Evolutionary conservation across 73 alveolate genomes (phyloP).

Genomic region (Tetrahymena malaccensis): DNA sequence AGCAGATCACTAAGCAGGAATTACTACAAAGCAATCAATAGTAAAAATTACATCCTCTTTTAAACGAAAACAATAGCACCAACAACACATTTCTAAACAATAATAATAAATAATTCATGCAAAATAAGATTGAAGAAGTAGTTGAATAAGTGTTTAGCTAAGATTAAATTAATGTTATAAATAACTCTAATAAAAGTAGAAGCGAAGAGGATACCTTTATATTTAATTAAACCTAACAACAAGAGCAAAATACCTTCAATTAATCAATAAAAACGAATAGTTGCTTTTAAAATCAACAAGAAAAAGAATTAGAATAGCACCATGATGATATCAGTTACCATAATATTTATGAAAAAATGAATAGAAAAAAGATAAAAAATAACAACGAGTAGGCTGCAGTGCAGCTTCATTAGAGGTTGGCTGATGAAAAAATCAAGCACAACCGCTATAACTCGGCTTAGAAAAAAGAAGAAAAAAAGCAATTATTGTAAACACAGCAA

Average conservation of each 20-base stretch:
- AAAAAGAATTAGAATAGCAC: neutral
- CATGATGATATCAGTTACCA: neutral
- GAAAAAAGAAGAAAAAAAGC: neutral
- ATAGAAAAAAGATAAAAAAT: neutral
- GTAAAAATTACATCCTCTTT: neutral
- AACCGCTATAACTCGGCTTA: neutral
- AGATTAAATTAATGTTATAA: neutral
- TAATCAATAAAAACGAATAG: neutral
- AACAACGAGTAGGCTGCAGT: neutral
- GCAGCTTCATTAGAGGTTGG: neutral
- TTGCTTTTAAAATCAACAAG: neutral
- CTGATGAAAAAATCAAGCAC: too few species aligned
- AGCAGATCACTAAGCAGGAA: neutral
- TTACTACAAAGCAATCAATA: too few species aligned
- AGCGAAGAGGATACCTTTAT: neutral
- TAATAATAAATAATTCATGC: neutral
- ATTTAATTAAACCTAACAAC: neutral
- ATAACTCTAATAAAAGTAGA: neutral
- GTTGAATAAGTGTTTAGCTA: neutral
- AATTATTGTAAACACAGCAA: neutral
- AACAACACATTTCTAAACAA: neutral
- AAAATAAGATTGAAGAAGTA: neutral
- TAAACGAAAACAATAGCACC: too few species aligned
- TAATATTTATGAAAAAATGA: neutral
- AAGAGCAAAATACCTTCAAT: neutral